Percentiles rank a stretch among this genome's conserved stretches.
Evolutionary conservation across 2,329 filamentous ascomycete species (phyloP).

Genomic region (Pseudodiploospora longispora): DNA sequence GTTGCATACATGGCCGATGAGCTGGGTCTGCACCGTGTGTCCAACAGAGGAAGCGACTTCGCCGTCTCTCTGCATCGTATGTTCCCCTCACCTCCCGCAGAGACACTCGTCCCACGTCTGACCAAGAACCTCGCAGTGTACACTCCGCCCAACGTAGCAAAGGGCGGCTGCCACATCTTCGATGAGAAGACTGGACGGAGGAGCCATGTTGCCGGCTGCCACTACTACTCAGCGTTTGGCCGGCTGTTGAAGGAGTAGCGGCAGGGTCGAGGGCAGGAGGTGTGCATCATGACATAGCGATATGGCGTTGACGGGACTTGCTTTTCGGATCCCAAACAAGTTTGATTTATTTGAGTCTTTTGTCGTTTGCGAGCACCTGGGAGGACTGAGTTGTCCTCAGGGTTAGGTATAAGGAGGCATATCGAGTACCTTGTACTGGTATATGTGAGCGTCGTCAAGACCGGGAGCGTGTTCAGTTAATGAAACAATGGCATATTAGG

Average conservation of each 20-base stretch:
- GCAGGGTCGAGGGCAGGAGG: not conserved
- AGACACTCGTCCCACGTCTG: slow-evolving; percentile 24
- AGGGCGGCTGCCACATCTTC: slow-evolving; percentile 74
- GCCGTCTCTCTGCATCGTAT: slow-evolving; percentile 75
- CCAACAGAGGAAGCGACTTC: slow-evolving; percentile 65
- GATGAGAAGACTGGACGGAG: slow-evolving; percentile 67
- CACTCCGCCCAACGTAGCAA: slow-evolving; percentile 82
- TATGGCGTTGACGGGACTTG: not conserved
- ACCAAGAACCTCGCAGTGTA: slow-evolving; percentile 48
- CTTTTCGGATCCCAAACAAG: not conserved
- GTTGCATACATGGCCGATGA: slow-evolving; percentile 91
- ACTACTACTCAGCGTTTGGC: slow-evolving; percentile 62
- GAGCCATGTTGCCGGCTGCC: slow-evolving; percentile 61
- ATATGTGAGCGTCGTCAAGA: not conserved
- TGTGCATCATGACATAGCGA: slow-evolving; percentile 2
- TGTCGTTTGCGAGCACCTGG: no score
- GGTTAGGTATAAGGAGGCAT: no score
- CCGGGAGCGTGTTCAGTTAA: slow-evolving; percentile 1
- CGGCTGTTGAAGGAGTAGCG: slow-evolving; percentile 33
- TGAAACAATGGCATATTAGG: slow-evolving; percentile 10
- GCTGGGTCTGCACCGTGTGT: slow-evolving; percentile 76
- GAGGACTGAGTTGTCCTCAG: no score
- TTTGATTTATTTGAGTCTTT: no score
- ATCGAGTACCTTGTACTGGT: not conserved
- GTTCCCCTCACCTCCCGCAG: slow-evolving; percentile 18